phyloP scores from a whole-genome alignment of 1,139 yeast genomes.

The Protomyces arabidopsidicola region DNA sequence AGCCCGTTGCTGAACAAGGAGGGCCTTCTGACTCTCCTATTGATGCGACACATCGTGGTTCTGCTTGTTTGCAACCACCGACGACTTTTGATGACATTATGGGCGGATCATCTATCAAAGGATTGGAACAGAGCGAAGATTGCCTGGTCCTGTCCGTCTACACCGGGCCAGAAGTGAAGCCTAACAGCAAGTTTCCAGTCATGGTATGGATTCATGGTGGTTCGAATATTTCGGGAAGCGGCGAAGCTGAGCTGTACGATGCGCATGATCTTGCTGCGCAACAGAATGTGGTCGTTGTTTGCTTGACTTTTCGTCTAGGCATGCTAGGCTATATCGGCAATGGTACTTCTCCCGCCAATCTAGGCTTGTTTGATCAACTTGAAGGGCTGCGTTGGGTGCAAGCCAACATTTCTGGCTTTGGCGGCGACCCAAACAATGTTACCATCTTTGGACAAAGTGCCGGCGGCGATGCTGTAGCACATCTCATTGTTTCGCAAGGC shows the following conservation, averaged over 20 bases:
- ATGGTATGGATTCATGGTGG: slow-evolving; percentile 5
- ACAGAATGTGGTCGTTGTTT: background rate
- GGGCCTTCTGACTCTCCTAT: background rate
- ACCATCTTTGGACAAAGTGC: background rate
- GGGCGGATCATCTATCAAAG: background rate
- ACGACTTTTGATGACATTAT: background rate
- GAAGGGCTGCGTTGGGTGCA: slow-evolving; percentile 42
- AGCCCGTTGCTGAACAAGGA: background rate
- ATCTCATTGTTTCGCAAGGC: background rate
- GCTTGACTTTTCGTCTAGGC: background rate
- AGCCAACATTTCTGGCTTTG: slow-evolving; percentile 39
- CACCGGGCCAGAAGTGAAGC: background rate
- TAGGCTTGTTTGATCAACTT: slow-evolving; percentile 40
- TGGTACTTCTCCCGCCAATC: slow-evolving; percentile 32
- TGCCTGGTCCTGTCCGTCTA: background rate
- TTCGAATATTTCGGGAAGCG: background rate
- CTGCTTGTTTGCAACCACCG: background rate
- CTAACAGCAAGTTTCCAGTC: background rate
- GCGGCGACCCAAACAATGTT: slow-evolving; percentile 40
- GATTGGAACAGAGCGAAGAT: background rate
- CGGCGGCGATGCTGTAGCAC: background rate
- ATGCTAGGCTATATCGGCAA: background rate
- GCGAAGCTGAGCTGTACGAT: background rate
- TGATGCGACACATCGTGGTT: background rate
- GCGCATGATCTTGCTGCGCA: background rate